Evolutionary conservation across 768 basidiomycete genomes (phyloP).

Genomic region (Galerina sulciceps): DNA sequence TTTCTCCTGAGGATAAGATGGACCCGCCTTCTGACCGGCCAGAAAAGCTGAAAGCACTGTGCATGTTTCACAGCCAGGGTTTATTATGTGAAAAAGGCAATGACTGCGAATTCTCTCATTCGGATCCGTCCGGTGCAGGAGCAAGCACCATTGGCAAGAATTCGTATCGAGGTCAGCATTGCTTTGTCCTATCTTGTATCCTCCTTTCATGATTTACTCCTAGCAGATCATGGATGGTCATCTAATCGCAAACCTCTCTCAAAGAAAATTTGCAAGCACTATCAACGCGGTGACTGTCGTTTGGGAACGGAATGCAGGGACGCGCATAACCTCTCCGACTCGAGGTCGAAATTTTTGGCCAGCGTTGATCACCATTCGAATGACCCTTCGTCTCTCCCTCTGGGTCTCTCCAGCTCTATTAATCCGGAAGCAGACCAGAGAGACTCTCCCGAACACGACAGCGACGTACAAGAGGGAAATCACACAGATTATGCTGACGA

Average conservation of each 20-base stretch:
- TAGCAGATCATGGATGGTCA: too few species aligned
- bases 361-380: neutral
- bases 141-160: too few species aligned
- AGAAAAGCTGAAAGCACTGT: neutral
- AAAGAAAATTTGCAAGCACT: slow-evolving; percentile 1
- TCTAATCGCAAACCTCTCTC: neutral
- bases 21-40: neutral
- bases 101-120: slow-evolving; percentile 1
- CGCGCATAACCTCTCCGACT: neutral
- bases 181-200: neutral
- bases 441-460: neutral
- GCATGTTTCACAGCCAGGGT: slow-evolving; percentile 4
- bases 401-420: too few species aligned
- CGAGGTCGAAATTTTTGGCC: neutral
- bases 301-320: neutral
- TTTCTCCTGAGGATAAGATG: neutral
- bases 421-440: neutral
- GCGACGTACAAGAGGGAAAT: neutral
- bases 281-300: neutral
- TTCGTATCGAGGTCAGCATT: neutral
- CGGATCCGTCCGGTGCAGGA: neutral
- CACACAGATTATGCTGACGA: neutral
- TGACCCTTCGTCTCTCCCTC: neutral
- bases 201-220: neutral
- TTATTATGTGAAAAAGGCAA: neutral